These are phyloP conservation scores for Russula ochroleuca DNA, from an alignment of 768 basidiomycete genomes.

Conservation along the genomic window DNA sequence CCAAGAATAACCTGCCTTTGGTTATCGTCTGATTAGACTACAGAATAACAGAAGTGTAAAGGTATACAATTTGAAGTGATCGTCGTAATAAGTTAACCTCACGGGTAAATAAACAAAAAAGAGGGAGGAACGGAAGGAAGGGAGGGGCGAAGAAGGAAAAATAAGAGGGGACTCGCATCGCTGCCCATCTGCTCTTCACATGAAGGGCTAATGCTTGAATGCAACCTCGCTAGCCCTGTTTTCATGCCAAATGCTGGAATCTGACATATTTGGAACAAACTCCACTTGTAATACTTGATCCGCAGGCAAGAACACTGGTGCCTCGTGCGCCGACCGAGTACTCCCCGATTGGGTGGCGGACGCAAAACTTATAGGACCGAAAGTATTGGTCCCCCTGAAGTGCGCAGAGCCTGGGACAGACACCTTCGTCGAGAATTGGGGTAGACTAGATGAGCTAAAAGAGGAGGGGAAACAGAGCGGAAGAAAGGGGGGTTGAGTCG, in stretches of 20 bases:
- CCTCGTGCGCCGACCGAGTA: not conserved
- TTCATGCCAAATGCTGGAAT: not conserved
- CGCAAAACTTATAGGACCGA: not conserved
- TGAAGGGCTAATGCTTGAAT: not conserved
- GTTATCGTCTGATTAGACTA: not conserved
- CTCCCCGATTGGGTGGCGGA: not conserved
- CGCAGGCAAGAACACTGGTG: conserved; percentile 2
- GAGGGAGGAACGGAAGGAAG: no score
- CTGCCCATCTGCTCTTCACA: not conserved
- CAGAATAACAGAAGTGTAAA: not conserved
- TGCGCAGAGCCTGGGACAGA: not conserved
- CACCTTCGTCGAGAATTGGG: not conserved
- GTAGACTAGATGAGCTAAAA: not conserved
- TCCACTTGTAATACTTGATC: conserved; percentile 1
- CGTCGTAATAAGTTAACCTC: not conserved
- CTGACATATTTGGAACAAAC: conserved; percentile 1
- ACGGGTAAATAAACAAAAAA: no score
- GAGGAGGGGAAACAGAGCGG: not conserved
- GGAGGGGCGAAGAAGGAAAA: not conserved
- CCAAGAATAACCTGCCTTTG: not conserved
- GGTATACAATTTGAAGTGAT: not conserved
- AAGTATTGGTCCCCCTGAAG: not conserved
- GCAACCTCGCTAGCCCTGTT: not conserved
- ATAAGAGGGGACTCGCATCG: not conserved
- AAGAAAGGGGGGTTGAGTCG: not conserved